Evolutionary conservation across 768 basidiomycete genomes (phyloP).

Genomic region (Xerocomus potaroensis): DNA sequence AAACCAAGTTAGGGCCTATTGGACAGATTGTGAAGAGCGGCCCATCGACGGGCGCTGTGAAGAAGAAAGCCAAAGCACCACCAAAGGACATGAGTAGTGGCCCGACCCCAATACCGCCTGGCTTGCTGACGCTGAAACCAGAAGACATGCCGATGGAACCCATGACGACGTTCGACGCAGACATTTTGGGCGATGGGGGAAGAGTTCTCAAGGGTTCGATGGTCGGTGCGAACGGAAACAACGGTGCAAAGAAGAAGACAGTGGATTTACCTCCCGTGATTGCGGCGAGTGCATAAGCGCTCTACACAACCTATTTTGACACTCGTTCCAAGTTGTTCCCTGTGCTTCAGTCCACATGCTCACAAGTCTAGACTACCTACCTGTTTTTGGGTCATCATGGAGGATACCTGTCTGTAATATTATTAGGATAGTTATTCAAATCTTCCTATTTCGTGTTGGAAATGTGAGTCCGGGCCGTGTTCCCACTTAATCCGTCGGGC

Average conservation of each 20-base stretch:
- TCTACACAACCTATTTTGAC: slow-evolving; percentile 5
- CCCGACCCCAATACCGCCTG: slow-evolving; percentile 14
- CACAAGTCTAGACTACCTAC: slow-evolving; percentile 17
- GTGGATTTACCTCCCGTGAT: slow-evolving; percentile 34
- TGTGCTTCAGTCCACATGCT: not conserved
- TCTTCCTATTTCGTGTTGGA: not conserved
- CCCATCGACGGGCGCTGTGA: slow-evolving; percentile 41
- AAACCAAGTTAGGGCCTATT: slow-evolving; percentile 73
- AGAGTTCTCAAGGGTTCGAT: slow-evolving; percentile 9
- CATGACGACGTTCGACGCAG: slow-evolving; percentile 14
- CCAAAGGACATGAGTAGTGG: slow-evolving; percentile 22
- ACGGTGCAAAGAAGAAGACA: slow-evolving; percentile 22
- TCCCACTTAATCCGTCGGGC: not conserved
- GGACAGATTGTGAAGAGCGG: slow-evolving; percentile 66
- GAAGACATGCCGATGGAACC: slow-evolving; percentile 21
- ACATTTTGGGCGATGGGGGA: not conserved
- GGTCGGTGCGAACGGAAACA: slow-evolving; percentile 10
- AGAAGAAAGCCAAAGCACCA: slow-evolving; percentile 51
- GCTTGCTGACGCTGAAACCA: slow-evolving; percentile 17
- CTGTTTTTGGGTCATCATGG: slow-evolving; percentile 1
- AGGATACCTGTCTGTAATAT: slow-evolving; percentile 38
- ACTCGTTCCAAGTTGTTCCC: not conserved
- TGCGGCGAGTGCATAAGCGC: slow-evolving; percentile 30
- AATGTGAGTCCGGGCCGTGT: not conserved
- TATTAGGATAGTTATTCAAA: slow-evolving; percentile 27